Base-by-base conservation (phyloP, 2,329 filamentous ascomycete genomes). In the Pezicula rhizophila region DNA sequence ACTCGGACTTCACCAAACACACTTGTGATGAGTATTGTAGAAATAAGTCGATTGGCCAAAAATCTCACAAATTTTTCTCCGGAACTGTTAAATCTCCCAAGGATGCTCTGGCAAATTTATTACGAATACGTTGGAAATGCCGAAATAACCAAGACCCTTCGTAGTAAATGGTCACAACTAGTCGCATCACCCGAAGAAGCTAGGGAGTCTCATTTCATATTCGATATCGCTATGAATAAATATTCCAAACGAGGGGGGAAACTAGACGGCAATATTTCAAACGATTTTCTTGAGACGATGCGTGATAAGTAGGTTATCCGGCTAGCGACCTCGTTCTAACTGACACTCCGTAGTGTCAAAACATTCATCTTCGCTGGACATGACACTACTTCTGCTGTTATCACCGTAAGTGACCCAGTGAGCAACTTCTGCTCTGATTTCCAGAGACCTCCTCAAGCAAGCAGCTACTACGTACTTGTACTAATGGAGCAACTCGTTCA, bases 351-450 rank as follows among this genome's bases (percentile, higher is more conserved):
- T 31, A 31, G 28, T 31, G 28, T 31, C 8, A 48, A 50, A 45
- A 50, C 47, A 14, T 59, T 60, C 37, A 42, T 61, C 15, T 59
- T 61, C 39, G 59, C 56, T 8, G 59, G 59, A 2, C 54, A 59
- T 25, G 59, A 60, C 26, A 57, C 59, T 1, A 58, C 54, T 8
- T 45, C 45, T 7, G 31, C 40, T 11, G 42, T 38, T 15, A 33
- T 46, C 10, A 39, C 41, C 8, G 42, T 50, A 20, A 43, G 47
- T 45, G 12, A 35, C 33, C 15, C 8, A 35, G 4, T 35, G 14
- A 38, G 8, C n/a, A 15, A 38, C n/a, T 38, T 12, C 18, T 14
- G 14, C 18, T 39, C 18, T 15, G 23, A 26, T 25, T 23, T n/a
- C 28, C 8, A 31, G 12, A 15, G n/a, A n/a, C 17, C 26, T 20